phyloP scores from a whole-genome alignment of 371 early-diverging fungal species.

The Saksenaea oblongispora region DNA sequence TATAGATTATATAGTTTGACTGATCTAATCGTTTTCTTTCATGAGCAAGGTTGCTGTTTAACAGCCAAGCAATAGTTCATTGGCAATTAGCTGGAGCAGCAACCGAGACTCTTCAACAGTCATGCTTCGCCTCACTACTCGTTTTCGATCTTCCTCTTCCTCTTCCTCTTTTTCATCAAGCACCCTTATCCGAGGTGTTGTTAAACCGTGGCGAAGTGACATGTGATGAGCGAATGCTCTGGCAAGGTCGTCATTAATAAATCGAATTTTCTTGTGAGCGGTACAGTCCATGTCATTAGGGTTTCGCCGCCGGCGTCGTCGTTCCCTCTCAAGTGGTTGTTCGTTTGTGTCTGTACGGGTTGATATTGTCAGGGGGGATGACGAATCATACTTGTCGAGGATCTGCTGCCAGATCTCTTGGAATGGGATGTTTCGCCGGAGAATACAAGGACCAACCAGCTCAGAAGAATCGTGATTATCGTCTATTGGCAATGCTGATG shows the following conservation, averaged over 20 bases:
- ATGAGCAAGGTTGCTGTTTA: background rate
- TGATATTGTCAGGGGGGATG: background rate
- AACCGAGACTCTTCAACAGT: slow-evolving; percentile 1
- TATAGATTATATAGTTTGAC: too few relatives aligned
- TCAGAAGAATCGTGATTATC: background rate
- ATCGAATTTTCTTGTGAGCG: background rate
- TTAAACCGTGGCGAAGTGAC: background rate
- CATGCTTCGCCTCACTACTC: background rate
- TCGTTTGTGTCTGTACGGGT: background rate
- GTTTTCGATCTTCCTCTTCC: background rate
- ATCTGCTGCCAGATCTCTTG: slow-evolving; percentile 6
- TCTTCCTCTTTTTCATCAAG: background rate
- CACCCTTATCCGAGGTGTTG: background rate
- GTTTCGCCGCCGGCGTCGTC: background rate
- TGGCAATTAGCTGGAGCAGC: background rate
- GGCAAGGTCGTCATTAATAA: background rate
- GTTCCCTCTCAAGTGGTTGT: background rate
- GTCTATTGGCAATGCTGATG: background rate
- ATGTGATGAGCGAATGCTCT: background rate
- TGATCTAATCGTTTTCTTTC: too few relatives aligned
- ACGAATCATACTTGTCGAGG: background rate
- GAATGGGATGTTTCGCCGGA: slow-evolving; percentile 6
- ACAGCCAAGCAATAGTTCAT: background rate
- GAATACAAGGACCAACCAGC: background rate
- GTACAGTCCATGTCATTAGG: background rate